Conservation (phyloP, 768 basidiomycete genomes). For the Macrocybe gigantea region DNA sequence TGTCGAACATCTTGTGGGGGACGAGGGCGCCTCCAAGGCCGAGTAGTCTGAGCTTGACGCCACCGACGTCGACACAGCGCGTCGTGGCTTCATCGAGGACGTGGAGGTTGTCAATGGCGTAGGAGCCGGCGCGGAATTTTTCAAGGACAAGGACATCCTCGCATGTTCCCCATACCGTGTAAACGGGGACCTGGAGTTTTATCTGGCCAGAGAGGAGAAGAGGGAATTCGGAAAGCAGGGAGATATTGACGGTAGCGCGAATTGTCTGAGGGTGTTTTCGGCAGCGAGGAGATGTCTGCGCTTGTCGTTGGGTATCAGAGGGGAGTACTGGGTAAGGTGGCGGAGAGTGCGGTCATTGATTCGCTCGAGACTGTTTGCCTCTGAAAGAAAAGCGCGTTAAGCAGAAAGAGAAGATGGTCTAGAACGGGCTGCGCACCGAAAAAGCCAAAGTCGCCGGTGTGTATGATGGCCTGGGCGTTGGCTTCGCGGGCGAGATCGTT, state of each 20-base stretch:
- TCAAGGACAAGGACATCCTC: conserved; percentile 93
- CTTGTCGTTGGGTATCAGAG: conserved; percentile 80
- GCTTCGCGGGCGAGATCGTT: conserved; percentile 88
- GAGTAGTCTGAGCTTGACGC: conserved; percentile 89
- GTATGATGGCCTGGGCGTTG: conserved; percentile 89
- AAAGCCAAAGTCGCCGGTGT: conserved; percentile 99
- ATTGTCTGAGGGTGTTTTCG: conserved; percentile 67
- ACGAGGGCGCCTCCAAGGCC: conserved; percentile 95
- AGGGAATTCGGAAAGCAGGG: conserved; percentile 90
- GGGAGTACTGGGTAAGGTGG: conserved; percentile 95
- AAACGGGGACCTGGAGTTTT: conserved; percentile 89
- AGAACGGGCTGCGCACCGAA: conserved; percentile 53
- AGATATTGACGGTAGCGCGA: conserved; percentile 68
- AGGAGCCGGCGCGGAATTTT: conserved; percentile 81
- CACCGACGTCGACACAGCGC: conserved; percentile 84
- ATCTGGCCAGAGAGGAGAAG: conserved; percentile 85
- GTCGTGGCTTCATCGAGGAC: conserved; percentile 96
- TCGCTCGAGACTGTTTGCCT: conserved; percentile 72
- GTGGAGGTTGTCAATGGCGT: conserved; percentile 84
- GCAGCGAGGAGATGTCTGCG: conserved; percentile 70
- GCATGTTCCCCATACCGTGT: conserved; percentile 95
- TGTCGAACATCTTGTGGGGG: conserved; percentile 91
- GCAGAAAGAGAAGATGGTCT: not conserved
- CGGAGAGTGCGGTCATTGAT: conserved; percentile 96
- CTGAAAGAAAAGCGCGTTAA: conserved; percentile 28